phyloP scores from a whole-genome alignment of 805 yeast species.

The Candida parachauliodes region DNA sequence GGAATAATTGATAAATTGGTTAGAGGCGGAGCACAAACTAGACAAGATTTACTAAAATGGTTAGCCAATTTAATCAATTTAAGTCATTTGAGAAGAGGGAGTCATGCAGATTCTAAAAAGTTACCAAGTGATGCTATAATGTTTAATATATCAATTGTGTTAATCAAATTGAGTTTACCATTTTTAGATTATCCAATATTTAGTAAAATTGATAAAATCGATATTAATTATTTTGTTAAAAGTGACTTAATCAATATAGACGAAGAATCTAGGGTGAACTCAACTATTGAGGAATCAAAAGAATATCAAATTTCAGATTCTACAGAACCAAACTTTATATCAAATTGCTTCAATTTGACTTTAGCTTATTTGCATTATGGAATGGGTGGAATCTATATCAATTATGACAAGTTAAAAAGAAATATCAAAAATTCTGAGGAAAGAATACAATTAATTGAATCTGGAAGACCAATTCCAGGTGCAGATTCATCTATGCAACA shows the following conservation, averaged over 20 bases:
- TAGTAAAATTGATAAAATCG: slow-evolving; percentile 73
- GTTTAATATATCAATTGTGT: slow-evolving; percentile 66
- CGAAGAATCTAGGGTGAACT: slow-evolving; percentile 81
- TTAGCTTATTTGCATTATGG: slow-evolving; percentile 85
- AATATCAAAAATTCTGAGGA: slow-evolving; percentile 48
- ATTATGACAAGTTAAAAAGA: slow-evolving; percentile 50
- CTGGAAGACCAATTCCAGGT: slow-evolving; percentile 23
- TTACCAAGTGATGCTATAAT: slow-evolving; percentile 78
- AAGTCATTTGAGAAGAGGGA: slow-evolving; percentile 84
- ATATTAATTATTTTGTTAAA: slow-evolving; percentile 61
- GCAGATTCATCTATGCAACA: slow-evolving; percentile 23
- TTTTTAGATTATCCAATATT: slow-evolving; percentile 63
- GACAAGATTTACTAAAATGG: slow-evolving; percentile 62
- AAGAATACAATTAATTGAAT: slow-evolving; percentile 45
- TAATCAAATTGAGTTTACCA: slow-evolving; percentile 76
- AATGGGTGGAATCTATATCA: slow-evolving; percentile 68
- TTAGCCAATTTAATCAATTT: slow-evolving; percentile 72
- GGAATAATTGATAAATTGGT: slow-evolving; percentile 68
- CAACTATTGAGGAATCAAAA: slow-evolving; percentile 68
- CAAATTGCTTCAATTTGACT: slow-evolving; percentile 82
- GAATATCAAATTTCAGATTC: slow-evolving; percentile 46
- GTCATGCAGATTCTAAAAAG: slow-evolving; percentile 65
- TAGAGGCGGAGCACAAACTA: slow-evolving; percentile 64
- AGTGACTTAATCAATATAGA: slow-evolving; percentile 54
- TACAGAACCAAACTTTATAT: slow-evolving; percentile 64